Evolutionary conservation across 2,329 filamentous ascomycete genomes (phyloP).

Genomic region (Penicillium sp.): DNA sequence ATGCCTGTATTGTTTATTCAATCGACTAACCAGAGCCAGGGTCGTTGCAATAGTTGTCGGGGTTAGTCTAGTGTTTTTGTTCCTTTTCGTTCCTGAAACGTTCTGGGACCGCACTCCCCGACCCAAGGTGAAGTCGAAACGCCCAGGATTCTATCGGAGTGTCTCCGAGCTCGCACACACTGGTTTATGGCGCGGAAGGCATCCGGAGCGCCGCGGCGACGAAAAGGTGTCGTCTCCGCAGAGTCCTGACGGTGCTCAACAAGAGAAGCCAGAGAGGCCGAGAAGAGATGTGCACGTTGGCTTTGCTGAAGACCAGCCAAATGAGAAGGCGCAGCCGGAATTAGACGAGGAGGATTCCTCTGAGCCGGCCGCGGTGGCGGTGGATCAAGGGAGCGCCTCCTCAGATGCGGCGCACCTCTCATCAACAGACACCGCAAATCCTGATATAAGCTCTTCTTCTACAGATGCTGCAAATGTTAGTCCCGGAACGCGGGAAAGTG

Average conservation of each 20-base stretch:
- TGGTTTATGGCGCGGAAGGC: constrained; percentile 31
- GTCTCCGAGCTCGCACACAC: constrained; percentile 35
- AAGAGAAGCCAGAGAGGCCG: constrained; percentile 18
- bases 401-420: constrained; percentile 15
- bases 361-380: neutral
- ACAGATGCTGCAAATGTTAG: neutral
- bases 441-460: neutral
- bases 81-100: constrained; percentile 89
- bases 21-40: constrained; percentile 45
- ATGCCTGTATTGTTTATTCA: neutral
- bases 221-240: constrained; percentile 15
- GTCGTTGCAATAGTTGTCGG: constrained; percentile 77
- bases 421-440: constrained; percentile 8
- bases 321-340: constrained; percentile 18
- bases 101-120: constrained; percentile 86
- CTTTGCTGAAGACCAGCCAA: constrained; percentile 44
- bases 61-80: constrained; percentile 66
- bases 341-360: neutral
- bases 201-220: constrained; percentile 17
- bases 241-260: constrained; percentile 4
- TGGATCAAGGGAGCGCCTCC: constrained; percentile 15
- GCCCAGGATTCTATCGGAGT: constrained; percentile 31
- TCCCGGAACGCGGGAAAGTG: neutral
- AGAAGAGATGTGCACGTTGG: constrained; percentile 52
- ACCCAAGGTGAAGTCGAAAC: constrained; percentile 41